phyloP scores from a whole-genome alignment of 768 basidiomycete genomes.

The Hydnum rufescens region DNA sequence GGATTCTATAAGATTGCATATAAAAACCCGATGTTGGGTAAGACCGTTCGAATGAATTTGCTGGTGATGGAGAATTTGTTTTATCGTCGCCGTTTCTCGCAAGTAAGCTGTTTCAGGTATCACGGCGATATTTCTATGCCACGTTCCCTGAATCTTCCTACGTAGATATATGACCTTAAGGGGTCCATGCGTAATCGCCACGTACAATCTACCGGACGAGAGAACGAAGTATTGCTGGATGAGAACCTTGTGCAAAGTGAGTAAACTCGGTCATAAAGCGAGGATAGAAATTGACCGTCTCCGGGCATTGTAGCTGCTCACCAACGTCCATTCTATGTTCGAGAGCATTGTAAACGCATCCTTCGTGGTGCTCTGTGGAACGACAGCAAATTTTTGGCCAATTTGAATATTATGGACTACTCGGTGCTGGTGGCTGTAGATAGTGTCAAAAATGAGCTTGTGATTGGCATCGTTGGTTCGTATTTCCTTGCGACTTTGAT shows the following conservation, averaged over 20 bases:
- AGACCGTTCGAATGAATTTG: slow-evolving; percentile 82
- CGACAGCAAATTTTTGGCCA: slow-evolving; percentile 86
- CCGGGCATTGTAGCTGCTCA: slow-evolving; percentile 40
- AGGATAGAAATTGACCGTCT: slow-evolving; percentile 2
- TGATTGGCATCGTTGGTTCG: slow-evolving; percentile 91
- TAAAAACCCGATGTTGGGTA: slow-evolving; percentile 45
- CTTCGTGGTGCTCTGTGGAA: slow-evolving; percentile 79
- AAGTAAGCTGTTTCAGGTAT: slow-evolving; percentile 25
- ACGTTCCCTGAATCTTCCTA: not conserved
- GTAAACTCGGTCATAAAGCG: slow-evolving; percentile 14
- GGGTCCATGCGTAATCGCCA: slow-evolving; percentile 89
- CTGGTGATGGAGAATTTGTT: slow-evolving; percentile 97
- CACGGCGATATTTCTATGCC: not conserved
- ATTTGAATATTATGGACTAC: slow-evolving; percentile 96
- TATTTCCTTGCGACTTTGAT: slow-evolving; percentile 7
- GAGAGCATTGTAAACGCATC: slow-evolving; percentile 92
- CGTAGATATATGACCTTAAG: slow-evolving; percentile 88
- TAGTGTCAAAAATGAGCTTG: slow-evolving; percentile 68
- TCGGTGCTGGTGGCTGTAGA: slow-evolving; percentile 94
- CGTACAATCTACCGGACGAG: slow-evolving; percentile 72
- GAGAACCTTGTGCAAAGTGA: slow-evolving; percentile 87
- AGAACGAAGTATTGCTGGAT: slow-evolving; percentile 87
- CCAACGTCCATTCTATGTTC: slow-evolving; percentile 74
- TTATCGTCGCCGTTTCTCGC: slow-evolving; percentile 77
- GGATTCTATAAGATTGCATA: slow-evolving; percentile 92